phyloP scores from a whole-genome alignment of 192 early-diverging fungal species.

The Diversispora eburnea region DNA sequence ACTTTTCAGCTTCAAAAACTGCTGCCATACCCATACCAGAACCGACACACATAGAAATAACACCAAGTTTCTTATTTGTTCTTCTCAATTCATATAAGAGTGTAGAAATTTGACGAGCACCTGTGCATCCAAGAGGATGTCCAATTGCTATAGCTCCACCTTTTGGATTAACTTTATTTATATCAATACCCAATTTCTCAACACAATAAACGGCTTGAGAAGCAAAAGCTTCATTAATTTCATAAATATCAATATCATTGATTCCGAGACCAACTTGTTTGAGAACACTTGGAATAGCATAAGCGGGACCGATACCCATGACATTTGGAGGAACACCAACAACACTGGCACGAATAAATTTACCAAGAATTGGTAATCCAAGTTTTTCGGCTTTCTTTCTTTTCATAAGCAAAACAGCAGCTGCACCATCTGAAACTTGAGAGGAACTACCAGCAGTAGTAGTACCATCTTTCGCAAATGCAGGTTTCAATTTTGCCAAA shows the following conservation, averaged over 20 bases:
- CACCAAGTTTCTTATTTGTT: conserved; percentile 33
- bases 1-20: conserved; percentile 37
- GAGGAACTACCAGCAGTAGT: conserved; percentile 97
- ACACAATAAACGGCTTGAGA: conserved; percentile 93
- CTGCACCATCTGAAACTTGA: conserved; percentile 97
- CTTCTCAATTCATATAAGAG: conserved; percentile 79
- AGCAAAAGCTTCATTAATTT: conserved; percentile 98
- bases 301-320: conserved; percentile 97
- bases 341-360: conserved; percentile 80
- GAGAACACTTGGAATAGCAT: conserved; percentile 86
- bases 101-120: conserved; percentile 95
- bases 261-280: conserved; percentile 72
- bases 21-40: conserved; percentile 41
- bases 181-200: conserved; percentile 79
- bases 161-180: conserved; percentile 95
- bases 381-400: conserved; percentile 86
- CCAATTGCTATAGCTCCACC: conserved; percentile 98
- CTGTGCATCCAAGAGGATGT: conserved; percentile 91
- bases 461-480: conserved; percentile 78
- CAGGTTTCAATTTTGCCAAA: conserved; percentile 81
- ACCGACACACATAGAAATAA: conserved; percentile 43
- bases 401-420: conserved; percentile 92
- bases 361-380: conserved; percentile 79
- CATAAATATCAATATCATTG: conserved; percentile 81
- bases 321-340: conserved; percentile 90